Evolutionary conservation across 108 stramenopile species (phyloP).

Genomic region (Poteriospumella lacustris): DNA sequence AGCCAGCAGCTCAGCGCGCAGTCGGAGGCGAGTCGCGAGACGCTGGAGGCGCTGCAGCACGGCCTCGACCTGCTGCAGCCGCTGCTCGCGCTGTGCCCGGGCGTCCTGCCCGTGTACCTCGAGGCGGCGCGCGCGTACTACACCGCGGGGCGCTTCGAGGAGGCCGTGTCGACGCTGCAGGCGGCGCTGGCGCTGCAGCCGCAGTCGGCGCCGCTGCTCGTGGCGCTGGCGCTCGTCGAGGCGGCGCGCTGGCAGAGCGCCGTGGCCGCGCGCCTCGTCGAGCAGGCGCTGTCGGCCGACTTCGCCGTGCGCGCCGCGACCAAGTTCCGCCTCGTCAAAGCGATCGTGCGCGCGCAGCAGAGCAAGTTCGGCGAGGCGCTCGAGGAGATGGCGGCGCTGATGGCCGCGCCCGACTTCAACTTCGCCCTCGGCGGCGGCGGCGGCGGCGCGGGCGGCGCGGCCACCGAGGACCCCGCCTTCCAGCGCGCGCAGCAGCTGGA

Average conservation of each 20-base stretch:
- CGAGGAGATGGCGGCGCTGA: slow-evolving; percentile 37
- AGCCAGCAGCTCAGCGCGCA: too few relatives aligned
- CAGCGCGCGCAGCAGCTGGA: neutral
- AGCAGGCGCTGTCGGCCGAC: slow-evolving; percentile 51
- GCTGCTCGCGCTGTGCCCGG: neutral
- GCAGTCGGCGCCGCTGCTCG: neutral
- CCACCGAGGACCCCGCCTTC: neutral
- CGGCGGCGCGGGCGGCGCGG: slow-evolving; percentile 5
- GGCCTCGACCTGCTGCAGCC: slow-evolving; percentile 5
- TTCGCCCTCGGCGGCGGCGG: neutral
- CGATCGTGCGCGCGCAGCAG: slow-evolving; percentile 26
- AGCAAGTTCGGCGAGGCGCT: slow-evolving; percentile 49
- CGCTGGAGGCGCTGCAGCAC: neutral
- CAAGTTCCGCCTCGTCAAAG: slow-evolving; percentile 45
- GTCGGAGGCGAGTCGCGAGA: too few relatives aligned
- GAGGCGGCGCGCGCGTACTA: slow-evolving; percentile 3
- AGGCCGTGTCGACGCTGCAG: neutral
- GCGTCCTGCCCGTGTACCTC: neutral
- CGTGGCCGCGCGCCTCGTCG: slow-evolving; percentile 26
- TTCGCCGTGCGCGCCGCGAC: slow-evolving; percentile 44
- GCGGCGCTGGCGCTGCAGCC: neutral
- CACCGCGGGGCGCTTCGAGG: neutral
- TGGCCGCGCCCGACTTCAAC: slow-evolving; percentile 27
- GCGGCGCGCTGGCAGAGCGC: neutral
- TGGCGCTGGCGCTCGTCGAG: neutral